Conservation (phyloP, 805 yeast species). For the Hanseniaspora jakobsenii region DNA sequence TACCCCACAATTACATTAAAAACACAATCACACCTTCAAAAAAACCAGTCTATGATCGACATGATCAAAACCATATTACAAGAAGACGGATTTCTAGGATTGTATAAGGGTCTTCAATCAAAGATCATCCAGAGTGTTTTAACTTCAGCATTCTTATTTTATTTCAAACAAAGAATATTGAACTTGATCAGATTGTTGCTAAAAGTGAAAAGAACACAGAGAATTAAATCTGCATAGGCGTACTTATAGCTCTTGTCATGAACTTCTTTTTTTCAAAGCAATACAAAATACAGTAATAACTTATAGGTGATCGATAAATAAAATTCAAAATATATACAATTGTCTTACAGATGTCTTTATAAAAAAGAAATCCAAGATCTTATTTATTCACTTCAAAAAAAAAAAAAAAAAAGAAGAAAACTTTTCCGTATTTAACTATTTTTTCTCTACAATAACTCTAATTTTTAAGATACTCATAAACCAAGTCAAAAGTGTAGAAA, state of each 20-base stretch:
- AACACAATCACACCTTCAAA: conserved; percentile 70
- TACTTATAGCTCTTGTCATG: too few relatives aligned
- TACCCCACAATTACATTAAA: conserved; percentile 87
- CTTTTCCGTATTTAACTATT: too few relatives aligned
- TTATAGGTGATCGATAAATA: too few relatives aligned
- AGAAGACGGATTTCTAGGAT: conserved; percentile 59
- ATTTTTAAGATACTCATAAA: conserved; percentile 35
- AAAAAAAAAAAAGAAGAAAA: background rate
- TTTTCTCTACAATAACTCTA: too few relatives aligned
- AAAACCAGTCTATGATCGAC: conserved; percentile 32
- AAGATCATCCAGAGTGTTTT: conserved; percentile 73
- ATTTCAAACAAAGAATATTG: conserved; percentile 77
- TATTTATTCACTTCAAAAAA: too few relatives aligned
- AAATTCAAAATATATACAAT: too few relatives aligned
- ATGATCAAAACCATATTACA: conserved; percentile 47
- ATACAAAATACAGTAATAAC: too few relatives aligned
- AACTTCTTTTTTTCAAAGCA: too few relatives aligned
- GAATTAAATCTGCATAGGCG: too few relatives aligned
- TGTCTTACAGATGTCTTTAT: too few relatives aligned
- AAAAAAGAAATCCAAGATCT: too few relatives aligned
- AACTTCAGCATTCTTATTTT: conserved; percentile 82
- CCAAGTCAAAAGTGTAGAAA: conserved; percentile 63
- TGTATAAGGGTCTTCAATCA: conserved; percentile 70
- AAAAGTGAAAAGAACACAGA: background rate
- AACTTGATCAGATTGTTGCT: conserved; percentile 3